phyloP scores from a whole-genome alignment of 1,139 yeast genomes.

The Sugiyamaella neomexicana region DNA sequence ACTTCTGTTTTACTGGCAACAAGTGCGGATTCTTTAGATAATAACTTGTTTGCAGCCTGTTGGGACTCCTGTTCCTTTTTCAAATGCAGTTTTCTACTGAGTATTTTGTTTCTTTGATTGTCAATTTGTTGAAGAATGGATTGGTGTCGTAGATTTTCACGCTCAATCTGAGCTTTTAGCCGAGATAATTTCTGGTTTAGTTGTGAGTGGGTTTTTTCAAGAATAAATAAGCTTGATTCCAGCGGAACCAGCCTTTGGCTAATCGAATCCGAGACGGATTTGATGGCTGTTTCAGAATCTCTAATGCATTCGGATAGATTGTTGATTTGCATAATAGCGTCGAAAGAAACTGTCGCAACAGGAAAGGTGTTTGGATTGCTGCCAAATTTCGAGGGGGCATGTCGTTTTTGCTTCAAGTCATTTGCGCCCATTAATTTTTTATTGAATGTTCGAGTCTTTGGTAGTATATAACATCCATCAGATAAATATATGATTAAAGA shows the following conservation, averaged over 20 bases:
- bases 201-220: constrained; percentile 4
- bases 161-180: constrained; percentile 4
- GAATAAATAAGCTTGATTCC: constrained; percentile 4
- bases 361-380: constrained; percentile 17
- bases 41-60: constrained; percentile 19
- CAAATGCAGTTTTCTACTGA: constrained; percentile 16
- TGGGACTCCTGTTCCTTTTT: constrained; percentile 19
- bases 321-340: constrained; percentile 49
- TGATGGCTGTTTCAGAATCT: constrained; percentile 41
- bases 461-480: constrained; percentile 44
- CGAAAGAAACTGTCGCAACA: constrained; percentile 40
- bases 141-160: constrained; percentile 5
- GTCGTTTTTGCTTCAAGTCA: not conserved
- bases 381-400: not conserved
- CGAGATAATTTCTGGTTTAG: constrained; percentile 10
- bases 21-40: constrained; percentile 14
- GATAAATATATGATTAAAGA: constrained; percentile 41
- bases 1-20: not conserved
- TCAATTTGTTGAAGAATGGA: constrained; percentile 13
- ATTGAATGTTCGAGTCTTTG: not conserved
- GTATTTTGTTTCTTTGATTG: constrained; percentile 21
- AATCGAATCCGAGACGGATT: constrained; percentile 21
- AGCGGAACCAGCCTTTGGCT: not conserved
- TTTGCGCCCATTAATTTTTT: too few species aligned
- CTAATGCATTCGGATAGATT: constrained; percentile 47